A percentile compares a stretch with the other conserved stretches of the same genome.
Conservation (phyloP, 441 rosid genomes). For the Bruguiera hainesii region DNA sequence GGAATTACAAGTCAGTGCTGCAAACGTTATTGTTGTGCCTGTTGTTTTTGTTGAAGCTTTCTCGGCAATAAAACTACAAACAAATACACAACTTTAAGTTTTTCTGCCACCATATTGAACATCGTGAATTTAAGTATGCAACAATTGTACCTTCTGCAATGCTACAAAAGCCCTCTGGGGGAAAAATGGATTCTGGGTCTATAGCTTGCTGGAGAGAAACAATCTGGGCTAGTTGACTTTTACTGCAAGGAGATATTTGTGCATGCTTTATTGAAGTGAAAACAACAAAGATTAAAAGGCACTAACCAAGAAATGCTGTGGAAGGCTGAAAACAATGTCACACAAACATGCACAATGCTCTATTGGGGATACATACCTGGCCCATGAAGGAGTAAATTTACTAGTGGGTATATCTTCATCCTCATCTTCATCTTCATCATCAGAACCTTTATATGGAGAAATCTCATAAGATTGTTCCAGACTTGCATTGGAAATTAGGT, state of each 20-base stretch:
- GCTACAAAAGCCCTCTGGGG: conserved; percentile 43
- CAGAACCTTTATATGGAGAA: conserved; percentile 91
- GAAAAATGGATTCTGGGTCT: conserved; percentile 48
- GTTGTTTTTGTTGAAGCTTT: conserved; percentile 35
- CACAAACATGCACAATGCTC: conserved; percentile 2
- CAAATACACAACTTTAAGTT: conserved; percentile 13
- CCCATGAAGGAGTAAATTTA: conserved; percentile 87
- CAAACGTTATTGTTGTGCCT: conserved; percentile 7
- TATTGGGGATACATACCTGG: conserved; percentile 45
- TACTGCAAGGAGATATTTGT: conserved; percentile 42
- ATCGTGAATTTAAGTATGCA: neutral
- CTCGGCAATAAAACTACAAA: conserved; percentile 60
- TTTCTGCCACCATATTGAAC: neutral
- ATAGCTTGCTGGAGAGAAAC: conserved; percentile 46
- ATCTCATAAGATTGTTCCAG: conserved; percentile 74
- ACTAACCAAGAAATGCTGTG: neutral
- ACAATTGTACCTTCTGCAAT: conserved; percentile 48
- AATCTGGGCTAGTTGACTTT: conserved; percentile 34
- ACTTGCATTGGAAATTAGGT: conserved; percentile 16
- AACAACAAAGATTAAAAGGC: neutral
- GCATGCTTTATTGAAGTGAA: neutral
- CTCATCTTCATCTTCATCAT: conserved; percentile 75
- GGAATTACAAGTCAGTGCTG: conserved; percentile 2
- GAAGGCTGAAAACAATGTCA: neutral
- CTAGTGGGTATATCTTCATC: conserved; percentile 37